Percentiles rank a stretch among this genome's conserved stretches.
These are phyloP conservation scores for Aspergillus hiratsukae DNA, from an alignment of 2,329 filamentous ascomycete species.

Conservation along the genomic window DNA sequence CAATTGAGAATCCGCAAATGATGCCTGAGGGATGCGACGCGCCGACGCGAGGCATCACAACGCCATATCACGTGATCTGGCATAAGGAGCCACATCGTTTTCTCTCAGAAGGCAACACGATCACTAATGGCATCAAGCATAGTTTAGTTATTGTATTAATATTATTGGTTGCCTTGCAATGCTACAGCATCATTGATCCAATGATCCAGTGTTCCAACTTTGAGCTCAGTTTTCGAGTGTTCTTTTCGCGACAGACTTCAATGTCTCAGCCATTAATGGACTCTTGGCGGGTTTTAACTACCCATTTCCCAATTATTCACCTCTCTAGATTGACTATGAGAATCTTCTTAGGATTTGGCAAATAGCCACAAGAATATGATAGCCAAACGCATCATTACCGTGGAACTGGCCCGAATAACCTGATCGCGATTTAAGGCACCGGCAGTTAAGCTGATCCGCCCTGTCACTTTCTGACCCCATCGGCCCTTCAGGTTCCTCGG, in stretches of 20 bases:
- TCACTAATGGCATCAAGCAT: background rate
- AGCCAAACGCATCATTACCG: background rate
- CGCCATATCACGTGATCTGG: conserved; percentile 22
- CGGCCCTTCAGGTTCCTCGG: conserved; percentile 2
- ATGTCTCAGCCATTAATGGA: too few relatives aligned
- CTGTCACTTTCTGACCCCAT: background rate
- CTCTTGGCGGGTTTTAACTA: too few relatives aligned
- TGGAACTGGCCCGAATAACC: background rate
- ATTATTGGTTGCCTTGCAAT: background rate
- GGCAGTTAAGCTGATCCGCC: background rate
- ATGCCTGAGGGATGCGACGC: conserved; percentile 13
- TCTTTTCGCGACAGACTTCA: background rate
- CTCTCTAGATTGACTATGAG: background rate
- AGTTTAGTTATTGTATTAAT: background rate
- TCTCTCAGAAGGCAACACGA: background rate
- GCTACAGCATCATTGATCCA: background rate
- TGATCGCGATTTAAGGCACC: background rate
- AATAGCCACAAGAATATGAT: background rate
- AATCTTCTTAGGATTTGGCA: background rate
- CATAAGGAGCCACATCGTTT: background rate
- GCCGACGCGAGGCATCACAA: conserved; percentile 17
- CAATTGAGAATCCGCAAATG: background rate
- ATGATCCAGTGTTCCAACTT: background rate
- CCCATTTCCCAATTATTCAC: too few relatives aligned
- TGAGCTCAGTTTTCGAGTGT: background rate